These are phyloP conservation scores for Jaltomata sinuosa DNA, from an alignment of 257 asterid genomes.

Conservation along the genomic window DNA sequence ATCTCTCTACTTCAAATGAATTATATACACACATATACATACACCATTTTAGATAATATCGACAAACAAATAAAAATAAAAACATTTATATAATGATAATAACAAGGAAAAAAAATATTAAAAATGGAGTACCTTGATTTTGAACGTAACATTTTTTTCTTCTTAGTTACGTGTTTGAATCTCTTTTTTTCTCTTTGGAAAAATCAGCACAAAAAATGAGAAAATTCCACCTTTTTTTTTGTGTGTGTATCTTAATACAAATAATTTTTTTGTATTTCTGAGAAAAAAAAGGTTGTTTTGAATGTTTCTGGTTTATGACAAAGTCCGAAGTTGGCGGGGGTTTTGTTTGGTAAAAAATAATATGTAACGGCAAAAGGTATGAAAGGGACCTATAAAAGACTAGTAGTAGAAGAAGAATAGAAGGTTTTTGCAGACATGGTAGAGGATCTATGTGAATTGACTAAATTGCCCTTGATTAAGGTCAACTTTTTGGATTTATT, in stretches of 20 bases:
- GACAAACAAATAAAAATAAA: neutral
- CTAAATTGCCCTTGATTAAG: neutral
- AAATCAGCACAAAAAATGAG: neutral
- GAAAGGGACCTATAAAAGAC: neutral
- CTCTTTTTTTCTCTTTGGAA: neutral
- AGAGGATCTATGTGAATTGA: neutral
- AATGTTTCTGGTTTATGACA: conserved; percentile 7
- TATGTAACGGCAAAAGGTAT: conserved; percentile 3
- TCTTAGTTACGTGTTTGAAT: neutral
- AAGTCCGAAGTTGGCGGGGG: conserved; percentile 53
- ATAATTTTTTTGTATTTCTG: neutral
- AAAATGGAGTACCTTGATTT: conserved; percentile 5
- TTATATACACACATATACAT: neutral
- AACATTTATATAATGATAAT: neutral
- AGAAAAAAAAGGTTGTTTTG: neutral
- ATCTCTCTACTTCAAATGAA: neutral
- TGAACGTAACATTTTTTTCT: conserved; percentile 3
- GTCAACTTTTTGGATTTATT: neutral
- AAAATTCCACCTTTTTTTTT: neutral
- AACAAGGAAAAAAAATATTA: neutral
- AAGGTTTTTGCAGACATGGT: neutral
- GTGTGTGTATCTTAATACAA: neutral
- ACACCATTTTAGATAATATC: neutral
- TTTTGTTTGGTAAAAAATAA: neutral
- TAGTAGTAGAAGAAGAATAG: neutral